A percentile compares a stretch with the other conserved stretches of the same genome.
These are phyloP conservation scores for Umbilicaria muhlenbergii DNA, from an alignment of 495 filamentous ascomycete genomes.

Conservation along the genomic window DNA sequence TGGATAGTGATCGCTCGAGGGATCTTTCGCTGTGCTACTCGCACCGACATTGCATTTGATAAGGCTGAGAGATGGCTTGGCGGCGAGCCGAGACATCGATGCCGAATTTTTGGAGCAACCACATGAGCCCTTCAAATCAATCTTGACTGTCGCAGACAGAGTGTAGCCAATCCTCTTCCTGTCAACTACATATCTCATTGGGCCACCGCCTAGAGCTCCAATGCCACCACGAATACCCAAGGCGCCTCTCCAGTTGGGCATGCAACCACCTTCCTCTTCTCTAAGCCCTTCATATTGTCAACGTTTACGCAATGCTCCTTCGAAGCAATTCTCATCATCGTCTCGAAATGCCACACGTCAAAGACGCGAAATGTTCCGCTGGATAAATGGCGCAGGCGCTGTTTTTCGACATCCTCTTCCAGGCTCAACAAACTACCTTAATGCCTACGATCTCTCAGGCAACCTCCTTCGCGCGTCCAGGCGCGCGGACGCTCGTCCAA, in stretches of 20 bases:
- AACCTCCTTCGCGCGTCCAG: conserved; percentile 20
- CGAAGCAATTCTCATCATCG: conserved; percentile 33
- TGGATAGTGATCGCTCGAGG: no score
- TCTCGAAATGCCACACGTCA: conserved; percentile 25
- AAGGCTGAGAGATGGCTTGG: no score
- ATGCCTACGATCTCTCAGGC: conserved; percentile 27
- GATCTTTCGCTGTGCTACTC: no score
- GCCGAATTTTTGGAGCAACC: no score
- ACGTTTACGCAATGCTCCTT: conserved; percentile 4
- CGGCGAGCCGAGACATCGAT: no score
- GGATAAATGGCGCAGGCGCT: conserved; percentile 46
- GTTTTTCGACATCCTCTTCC: conserved; percentile 38
- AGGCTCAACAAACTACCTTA: conserved; percentile 51
- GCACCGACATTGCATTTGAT: no score
- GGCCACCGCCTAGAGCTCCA: no score
- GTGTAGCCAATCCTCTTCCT: no score
- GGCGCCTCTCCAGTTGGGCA: background rate
- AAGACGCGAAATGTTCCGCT: conserved; percentile 47
- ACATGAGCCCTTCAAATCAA: no score
- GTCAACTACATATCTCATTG: no score
- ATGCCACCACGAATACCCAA: conserved; percentile 10
- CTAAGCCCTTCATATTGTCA: background rate
- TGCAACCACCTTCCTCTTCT: background rate
- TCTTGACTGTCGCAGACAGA: no score
- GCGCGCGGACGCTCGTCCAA: conserved; percentile 6